Percentiles rank a stretch among this genome's conserved stretches.
These are phyloP conservation scores for Moricandia moricandioides DNA, from an alignment of 345 rosid species.

Conservation along the genomic window DNA sequence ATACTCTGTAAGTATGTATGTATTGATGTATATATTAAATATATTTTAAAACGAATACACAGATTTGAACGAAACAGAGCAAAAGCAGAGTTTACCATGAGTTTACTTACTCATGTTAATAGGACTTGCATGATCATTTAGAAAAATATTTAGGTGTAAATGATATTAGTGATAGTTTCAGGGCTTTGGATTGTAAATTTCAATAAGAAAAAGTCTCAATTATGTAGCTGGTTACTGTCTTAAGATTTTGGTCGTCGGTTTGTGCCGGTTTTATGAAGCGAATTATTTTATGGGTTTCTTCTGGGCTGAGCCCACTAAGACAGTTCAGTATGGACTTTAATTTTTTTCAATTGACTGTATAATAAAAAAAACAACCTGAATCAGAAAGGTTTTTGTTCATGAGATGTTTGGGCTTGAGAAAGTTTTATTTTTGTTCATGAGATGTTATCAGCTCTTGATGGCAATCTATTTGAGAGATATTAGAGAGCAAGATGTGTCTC, in stretches of 20 bases:
- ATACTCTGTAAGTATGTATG: background rate
- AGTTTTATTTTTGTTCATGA: background rate
- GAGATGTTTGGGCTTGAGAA: constrained; percentile 66
- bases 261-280: background rate
- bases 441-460: background rate
- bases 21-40: constrained; percentile 14
- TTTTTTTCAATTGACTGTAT: background rate
- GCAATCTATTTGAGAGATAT: no score
- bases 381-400: background rate
- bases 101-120: background rate
- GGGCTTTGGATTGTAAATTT: background rate
- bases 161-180: background rate
- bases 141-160: background rate
- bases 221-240: background rate
- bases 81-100: constrained; percentile 2
- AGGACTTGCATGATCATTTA: background rate
- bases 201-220: background rate
- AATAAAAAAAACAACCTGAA: no score
- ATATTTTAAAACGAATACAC: background rate
- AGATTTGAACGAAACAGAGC: constrained; percentile 25
- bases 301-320: background rate
- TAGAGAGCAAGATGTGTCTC: no score
- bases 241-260: background rate
- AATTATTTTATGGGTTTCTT: background rate
- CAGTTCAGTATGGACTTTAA: no score